phyloP scores from a whole-genome alignment of 495 filamentous ascomycete genomes.

The Sabuloglossum arenarium region DNA sequence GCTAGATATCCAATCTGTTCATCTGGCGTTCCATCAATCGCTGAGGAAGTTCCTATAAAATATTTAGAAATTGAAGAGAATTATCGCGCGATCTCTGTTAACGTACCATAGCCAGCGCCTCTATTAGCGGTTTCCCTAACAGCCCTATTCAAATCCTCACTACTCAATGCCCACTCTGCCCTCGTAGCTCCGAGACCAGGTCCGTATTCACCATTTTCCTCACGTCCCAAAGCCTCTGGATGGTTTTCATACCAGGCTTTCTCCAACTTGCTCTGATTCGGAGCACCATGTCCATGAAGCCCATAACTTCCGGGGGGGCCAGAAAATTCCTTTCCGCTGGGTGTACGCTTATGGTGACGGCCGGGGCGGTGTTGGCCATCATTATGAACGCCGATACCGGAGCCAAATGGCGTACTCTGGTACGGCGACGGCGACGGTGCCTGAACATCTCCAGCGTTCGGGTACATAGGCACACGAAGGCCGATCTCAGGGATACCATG shows the following conservation, averaged over 20 bases:
- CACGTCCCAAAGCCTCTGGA: conserved; percentile 52
- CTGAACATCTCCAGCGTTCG: conserved; percentile 88
- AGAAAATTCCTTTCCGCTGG: conserved; percentile 35
- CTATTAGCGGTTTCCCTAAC: conserved; percentile 48
- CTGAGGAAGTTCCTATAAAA: conserved; percentile 26
- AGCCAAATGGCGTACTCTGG: conserved; percentile 22
- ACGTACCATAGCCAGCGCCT: conserved; percentile 44
- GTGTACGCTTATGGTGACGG: conserved; percentile 46
- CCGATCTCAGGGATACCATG: conserved; percentile 85
- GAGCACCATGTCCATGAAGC: conserved; percentile 57
- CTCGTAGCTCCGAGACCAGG: conserved; percentile 39
- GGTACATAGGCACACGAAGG: conserved; percentile 79
- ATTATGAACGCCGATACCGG: conserved; percentile 35
- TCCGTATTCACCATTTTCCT: conserved; percentile 48
- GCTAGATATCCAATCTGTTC: conserved; percentile 68
- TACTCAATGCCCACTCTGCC: conserved; percentile 73
- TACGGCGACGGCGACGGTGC: conserved; percentile 71
- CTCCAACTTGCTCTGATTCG: conserved; percentile 49
- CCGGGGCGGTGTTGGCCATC: conserved; percentile 18
- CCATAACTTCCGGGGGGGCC: conserved; percentile 56
- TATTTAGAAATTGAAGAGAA: background rate
- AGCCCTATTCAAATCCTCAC: conserved; percentile 78
- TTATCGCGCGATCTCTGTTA: background rate
- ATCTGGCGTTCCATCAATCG: conserved; percentile 39
- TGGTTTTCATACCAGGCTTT: conserved; percentile 82